Conservation (phyloP, 2,329 filamentous ascomycete species). For the Pseudogymnoascus sp. region DNA sequence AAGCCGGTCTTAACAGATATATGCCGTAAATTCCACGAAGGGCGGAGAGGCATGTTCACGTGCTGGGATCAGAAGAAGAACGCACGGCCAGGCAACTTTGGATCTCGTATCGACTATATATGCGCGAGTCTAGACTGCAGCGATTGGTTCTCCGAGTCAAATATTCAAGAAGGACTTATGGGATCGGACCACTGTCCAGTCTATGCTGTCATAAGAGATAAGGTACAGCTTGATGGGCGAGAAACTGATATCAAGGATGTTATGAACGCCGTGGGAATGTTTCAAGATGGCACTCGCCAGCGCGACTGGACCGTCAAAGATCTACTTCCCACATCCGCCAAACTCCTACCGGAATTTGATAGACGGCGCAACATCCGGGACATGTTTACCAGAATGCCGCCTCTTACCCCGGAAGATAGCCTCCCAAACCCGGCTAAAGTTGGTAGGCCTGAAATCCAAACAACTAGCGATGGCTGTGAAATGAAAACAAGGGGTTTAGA, state of each 20-base stretch:
- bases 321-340: conserved; percentile 67
- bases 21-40: conserved; percentile 71
- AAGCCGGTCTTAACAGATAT: conserved; percentile 72
- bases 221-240: conserved; percentile 42
- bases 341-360: conserved; percentile 80
- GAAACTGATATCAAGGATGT: conserved; percentile 56
- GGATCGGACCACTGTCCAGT: conserved; percentile 97
- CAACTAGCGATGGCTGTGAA: not conserved
- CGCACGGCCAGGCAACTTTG: conserved; percentile 89
- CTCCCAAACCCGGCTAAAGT: conserved; percentile 14
- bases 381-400: conserved; percentile 67
- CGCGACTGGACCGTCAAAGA: conserved; percentile 60
- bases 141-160: conserved; percentile 67
- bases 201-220: conserved; percentile 64
- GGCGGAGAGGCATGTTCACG: conserved; percentile 85
- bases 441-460: not conserved
- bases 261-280: conserved; percentile 69
- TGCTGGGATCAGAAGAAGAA: conserved; percentile 96
- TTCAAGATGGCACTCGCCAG: conserved; percentile 56
- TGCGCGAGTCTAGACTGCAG: conserved; percentile 73
- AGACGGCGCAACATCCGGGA: conserved; percentile 78
- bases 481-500: not conserved
- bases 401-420: conserved; percentile 15
- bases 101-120: conserved; percentile 88
- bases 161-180: conserved; percentile 90